phyloP scores from a whole-genome alignment of 768 basidiomycete species.

The Panellus pusillus region DNA sequence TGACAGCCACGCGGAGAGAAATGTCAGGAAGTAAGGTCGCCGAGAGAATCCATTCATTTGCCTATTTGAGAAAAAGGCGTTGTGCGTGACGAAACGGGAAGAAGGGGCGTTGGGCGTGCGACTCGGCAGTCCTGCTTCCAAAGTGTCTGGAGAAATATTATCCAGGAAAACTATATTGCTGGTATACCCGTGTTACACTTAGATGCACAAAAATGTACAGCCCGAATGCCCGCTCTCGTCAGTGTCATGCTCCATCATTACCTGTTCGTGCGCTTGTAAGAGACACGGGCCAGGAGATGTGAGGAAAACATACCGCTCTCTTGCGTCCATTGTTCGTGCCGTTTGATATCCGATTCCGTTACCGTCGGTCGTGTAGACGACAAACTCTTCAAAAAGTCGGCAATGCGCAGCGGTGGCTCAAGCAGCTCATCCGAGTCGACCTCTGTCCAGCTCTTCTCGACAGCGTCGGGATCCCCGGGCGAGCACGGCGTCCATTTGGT shows the following conservation, averaged over 20 bases:
- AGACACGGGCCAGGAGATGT: not conserved
- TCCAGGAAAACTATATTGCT: not conserved
- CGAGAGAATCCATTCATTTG: too few species aligned
- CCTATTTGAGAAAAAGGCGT: too few species aligned
- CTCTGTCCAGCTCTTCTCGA: slow-evolving; percentile 89
- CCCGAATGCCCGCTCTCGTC: not conserved
- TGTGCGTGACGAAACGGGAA: too few species aligned
- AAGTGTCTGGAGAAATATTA: not conserved
- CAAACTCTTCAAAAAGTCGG: slow-evolving; percentile 82
- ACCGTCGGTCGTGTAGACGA: slow-evolving; percentile 85
- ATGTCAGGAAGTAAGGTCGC: too few species aligned
- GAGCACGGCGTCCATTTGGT: slow-evolving; percentile 93
- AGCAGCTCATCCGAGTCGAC: slow-evolving; percentile 83
- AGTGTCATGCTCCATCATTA: slow-evolving; percentile 34
- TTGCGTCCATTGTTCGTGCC: slow-evolving; percentile 81
- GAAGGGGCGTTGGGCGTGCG: too few species aligned
- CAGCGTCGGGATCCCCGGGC: slow-evolving; percentile 82
- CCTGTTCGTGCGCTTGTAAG: slow-evolving; percentile 20
- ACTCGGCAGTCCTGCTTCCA: too few species aligned
- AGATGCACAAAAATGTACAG: slow-evolving; percentile 16
- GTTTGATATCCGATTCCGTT: slow-evolving; percentile 80
- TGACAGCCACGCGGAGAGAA: too few species aligned
- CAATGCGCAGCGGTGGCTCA: slow-evolving; percentile 80
- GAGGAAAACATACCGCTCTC: slow-evolving; percentile 63
- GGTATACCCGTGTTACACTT: slow-evolving; percentile 16